Evolutionary conservation across 495 filamentous ascomycete species (phyloP).

Genomic region (Aspergillus ostianus): DNA sequence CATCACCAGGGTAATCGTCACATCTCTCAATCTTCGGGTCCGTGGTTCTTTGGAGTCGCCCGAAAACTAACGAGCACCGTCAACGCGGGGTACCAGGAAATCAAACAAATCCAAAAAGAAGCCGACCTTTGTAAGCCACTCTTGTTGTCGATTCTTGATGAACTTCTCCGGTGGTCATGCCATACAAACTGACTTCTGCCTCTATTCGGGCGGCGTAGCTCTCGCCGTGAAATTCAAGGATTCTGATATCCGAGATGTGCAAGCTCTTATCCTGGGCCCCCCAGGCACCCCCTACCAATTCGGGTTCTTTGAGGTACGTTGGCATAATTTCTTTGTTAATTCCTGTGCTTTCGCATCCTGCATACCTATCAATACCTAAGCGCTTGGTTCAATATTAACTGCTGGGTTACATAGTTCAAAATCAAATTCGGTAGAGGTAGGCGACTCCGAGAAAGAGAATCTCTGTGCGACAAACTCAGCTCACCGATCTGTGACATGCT

Average conservation of each 20-base stretch:
- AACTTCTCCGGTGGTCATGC: constrained; percentile 5
- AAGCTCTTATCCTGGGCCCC: constrained; percentile 86
- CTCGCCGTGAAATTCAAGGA: constrained; percentile 84
- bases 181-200: background rate
- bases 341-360: background rate
- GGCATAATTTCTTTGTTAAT: background rate
- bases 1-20: constrained; percentile 66
- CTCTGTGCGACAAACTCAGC: background rate
- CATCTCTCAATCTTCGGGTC: background rate
- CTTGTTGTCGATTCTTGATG: background rate
- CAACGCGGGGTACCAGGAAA: constrained; percentile 55
- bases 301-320: constrained; percentile 85
- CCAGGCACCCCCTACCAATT: constrained; percentile 96
- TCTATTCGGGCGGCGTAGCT: constrained; percentile 46
- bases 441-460: background rate
- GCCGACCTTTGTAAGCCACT: constrained; percentile 71
- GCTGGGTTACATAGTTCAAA: constrained; percentile 16
- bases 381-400: background rate
- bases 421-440: constrained; percentile 25
- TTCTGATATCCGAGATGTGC: constrained; percentile 82
- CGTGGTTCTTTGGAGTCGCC: background rate
- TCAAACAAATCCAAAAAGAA: constrained; percentile 76
- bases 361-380: background rate
- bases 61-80: background rate
- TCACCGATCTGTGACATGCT: background rate